Evolutionary conservation across 768 basidiomycete species (phyloP).

Genomic region (Hypholoma fasciculare): DNA sequence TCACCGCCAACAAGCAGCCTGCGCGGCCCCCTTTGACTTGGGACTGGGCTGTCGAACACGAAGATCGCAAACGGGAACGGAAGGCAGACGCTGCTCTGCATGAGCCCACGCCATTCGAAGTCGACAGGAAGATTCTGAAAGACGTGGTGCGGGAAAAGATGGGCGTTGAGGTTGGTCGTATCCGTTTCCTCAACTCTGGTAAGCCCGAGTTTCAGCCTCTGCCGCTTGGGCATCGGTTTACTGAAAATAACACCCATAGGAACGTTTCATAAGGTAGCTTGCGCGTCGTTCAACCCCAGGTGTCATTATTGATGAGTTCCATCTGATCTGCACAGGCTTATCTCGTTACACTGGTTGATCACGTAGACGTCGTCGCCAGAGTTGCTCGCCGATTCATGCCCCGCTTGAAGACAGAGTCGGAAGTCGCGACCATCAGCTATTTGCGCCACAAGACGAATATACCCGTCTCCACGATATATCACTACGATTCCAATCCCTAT

Average conservation of each 20-base stretch:
- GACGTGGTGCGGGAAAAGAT: constrained; percentile 78
- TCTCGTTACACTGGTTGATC: constrained; percentile 64
- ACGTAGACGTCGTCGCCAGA: constrained; percentile 68
- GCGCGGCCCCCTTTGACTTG: constrained; percentile 44
- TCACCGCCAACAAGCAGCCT: not conserved
- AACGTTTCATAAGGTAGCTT: constrained; percentile 77
- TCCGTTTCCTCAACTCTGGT: constrained; percentile 77
- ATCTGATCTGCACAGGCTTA: constrained; percentile 55
- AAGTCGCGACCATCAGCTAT: constrained; percentile 84
- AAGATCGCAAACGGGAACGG: constrained; percentile 65
- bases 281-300: not conserved
- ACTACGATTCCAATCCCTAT: constrained; percentile 81
- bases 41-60: constrained; percentile 73
- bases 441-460: constrained; percentile 68
- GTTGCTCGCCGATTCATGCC: constrained; percentile 88
- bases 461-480: constrained; percentile 75
- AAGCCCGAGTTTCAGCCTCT: constrained; percentile 26
- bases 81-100: constrained; percentile 64
- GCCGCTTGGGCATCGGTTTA: not conserved
- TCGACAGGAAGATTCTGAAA: constrained; percentile 73
- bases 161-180: constrained; percentile 63
- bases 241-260: constrained; percentile 39
- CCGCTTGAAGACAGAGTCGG: constrained; percentile 82
- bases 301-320: not conserved
- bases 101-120: constrained; percentile 65